Evolutionary conservation across 495 filamentous ascomycete species (phyloP), one percentile per base, ranked within the genome.

Genomic region (Rhizodiscina lignyota): DNA sequence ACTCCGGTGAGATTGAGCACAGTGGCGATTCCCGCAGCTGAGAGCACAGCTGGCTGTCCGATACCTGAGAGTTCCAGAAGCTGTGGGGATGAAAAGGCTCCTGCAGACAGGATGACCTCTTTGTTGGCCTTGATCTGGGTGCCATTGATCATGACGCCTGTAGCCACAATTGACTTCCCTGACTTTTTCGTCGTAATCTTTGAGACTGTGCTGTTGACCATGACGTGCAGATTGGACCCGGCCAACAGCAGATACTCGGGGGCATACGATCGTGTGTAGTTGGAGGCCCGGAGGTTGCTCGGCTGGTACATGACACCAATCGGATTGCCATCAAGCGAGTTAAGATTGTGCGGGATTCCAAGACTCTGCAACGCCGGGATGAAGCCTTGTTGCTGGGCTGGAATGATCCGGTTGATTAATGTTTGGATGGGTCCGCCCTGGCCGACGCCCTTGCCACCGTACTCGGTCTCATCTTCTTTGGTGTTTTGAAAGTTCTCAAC

Each of bases 261-360:
- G 13, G 10, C 42, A 47, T 66, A 59, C 1, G 58, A 61, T 15
- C 60, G 45, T 12, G 46, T 57, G 41, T 53, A 62, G 33, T 48
- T 36, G 13, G 26, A 38, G 1, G 39, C n/a, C 22, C 54, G 38
- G 36, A 63, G 58, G 40, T 54, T 62, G 21, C 34, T 55, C 13
- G 62, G 52, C 36, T 56, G 53, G 24, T 37, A 54, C 48, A 50
- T 51, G 21, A 54, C 54, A 2, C 60, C 60, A 13, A 59, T 22
- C 5, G 50, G 48, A 22, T 56, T 47, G 2, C 60, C 61, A 15
- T 41, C 40, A 4, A 65, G 42, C 4, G 50, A 60, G 6, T 53
- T 50, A 10, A 36, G 29, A 29, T 60, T 61, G 13, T 21, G 32
- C 1, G 46, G 30, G 2, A 62, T 29, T 6, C 53, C 55, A 3